A percentile compares a stretch with the other conserved stretches of the same genome.
Conservation (phyloP, 2,329 filamentous ascomycete species). For the Dactylellina sp. region DNA sequence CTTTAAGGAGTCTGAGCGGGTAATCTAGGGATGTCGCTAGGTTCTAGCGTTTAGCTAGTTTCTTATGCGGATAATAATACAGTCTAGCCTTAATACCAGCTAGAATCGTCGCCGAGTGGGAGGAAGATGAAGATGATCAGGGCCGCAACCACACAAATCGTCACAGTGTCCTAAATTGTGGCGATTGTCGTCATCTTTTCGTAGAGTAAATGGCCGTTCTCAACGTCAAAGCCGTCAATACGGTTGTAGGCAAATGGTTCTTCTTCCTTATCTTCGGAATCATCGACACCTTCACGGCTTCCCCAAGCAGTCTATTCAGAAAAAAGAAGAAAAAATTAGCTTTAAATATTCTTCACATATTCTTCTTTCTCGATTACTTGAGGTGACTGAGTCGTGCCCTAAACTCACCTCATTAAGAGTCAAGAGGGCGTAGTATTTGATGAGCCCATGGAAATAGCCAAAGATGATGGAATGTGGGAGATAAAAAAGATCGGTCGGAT, state of each 20-base stretch:
- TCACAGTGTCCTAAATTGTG: slow-evolving; percentile 21
- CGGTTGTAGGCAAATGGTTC: slow-evolving; percentile 53
- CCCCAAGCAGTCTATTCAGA: slow-evolving; percentile 94
- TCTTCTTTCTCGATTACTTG: no score
- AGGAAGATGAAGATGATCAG: neutral
- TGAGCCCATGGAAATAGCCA: slow-evolving; percentile 90
- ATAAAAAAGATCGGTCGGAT: slow-evolving; percentile 82
- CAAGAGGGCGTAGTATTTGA: slow-evolving; percentile 88
- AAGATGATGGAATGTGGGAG: slow-evolving; percentile 88
- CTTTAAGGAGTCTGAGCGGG: no score
- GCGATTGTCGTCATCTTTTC: slow-evolving; percentile 31
- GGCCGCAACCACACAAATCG: slow-evolving; percentile 11
- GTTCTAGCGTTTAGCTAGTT: neutral
- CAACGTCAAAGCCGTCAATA: slow-evolving; percentile 48
- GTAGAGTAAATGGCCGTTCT: slow-evolving; percentile 35
- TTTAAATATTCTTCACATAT: slow-evolving; percentile 18
- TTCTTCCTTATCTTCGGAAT: slow-evolving; percentile 73
- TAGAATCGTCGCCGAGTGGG: neutral
- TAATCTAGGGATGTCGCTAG: no score
- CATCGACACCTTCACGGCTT: slow-evolving; percentile 89
- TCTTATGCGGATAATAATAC: neutral
- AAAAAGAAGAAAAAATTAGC: slow-evolving; percentile 51
- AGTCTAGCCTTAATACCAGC: slow-evolving; percentile 3
- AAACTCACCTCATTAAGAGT: slow-evolving; percentile 83
- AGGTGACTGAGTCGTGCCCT: no score